Percentiles rank a stretch among this genome's conserved stretches.
phyloP scores from a whole-genome alignment of 73 alveolate genomes.

The Stentor roeselii region DNA sequence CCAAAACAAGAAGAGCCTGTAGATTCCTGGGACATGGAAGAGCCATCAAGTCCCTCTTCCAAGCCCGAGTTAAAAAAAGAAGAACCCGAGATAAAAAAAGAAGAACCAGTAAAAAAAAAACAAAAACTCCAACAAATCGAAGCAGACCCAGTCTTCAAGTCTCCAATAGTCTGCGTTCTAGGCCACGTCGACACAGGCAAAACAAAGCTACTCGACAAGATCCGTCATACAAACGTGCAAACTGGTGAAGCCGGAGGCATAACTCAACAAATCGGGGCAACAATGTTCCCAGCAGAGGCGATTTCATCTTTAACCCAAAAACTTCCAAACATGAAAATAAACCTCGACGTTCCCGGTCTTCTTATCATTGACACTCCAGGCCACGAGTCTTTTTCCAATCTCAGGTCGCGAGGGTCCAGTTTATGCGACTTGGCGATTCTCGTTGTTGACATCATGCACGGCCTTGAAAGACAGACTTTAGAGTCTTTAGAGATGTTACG shows the following conservation, averaged over 20 bases:
- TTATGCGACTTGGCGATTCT: conserved; percentile 98
- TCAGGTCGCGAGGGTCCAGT: conserved; percentile 97
- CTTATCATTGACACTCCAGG: conserved; percentile 99
- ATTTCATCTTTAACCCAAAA: neutral
- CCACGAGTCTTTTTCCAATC: conserved; percentile 98
- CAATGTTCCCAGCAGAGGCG: conserved; percentile 87
- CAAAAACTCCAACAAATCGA: conserved; percentile 25
- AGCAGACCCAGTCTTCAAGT: conserved; percentile 57
- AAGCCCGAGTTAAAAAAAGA: neutral
- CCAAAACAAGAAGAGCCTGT: conserved; percentile 30
- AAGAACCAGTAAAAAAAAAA: conserved; percentile 19
- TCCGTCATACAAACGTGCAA: conserved; percentile 97
- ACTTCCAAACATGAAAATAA: conserved; percentile 60
- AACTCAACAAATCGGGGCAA: conserved; percentile 99
- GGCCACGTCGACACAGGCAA: conserved; percentile 99
- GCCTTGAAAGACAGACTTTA: conserved; percentile 94
- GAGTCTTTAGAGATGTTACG: conserved; percentile 94
- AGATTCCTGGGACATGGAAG: conserved; percentile 32
- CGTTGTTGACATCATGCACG: conserved; percentile 98
- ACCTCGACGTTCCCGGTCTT: conserved; percentile 92
- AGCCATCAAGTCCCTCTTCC: neutral
- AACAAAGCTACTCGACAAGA: conserved; percentile 98
- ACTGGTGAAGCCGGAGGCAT: conserved; percentile 99
- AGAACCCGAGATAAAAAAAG: neutral
- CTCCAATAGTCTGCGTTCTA: conserved; percentile 91